Evolutionary conservation across 768 basidiomycete species (phyloP), one percentile per base, ranked within the genome.

Genomic region (Leccinum incarnatum): DNA sequence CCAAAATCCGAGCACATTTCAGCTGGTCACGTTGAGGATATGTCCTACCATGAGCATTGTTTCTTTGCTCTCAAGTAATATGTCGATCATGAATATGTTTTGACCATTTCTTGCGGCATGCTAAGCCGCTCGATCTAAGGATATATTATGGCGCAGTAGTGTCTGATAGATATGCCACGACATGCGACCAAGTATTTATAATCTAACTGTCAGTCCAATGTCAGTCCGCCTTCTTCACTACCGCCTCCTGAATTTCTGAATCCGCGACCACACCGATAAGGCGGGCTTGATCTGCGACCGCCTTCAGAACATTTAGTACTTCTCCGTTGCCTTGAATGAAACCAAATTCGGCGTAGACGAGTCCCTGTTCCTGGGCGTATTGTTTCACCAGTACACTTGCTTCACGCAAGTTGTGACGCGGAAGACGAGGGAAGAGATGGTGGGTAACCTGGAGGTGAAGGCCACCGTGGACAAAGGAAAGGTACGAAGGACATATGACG

Each of bases 391-490:
- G 77, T 30, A 80, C 58, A 62, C 91, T 92, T 2, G 96, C 96
- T 55, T 84, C 79, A 36, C 85, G 83, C 54, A 99, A 81, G 70
- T 97, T 95, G 78, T 98, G 96, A 40, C 97, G 81, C 2, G 97
- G 97, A 1, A 98, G 79, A 11, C 97, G 87, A 19, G 97, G 97
- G 78, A 98, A 98, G 58, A 98, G 82, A 73, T 98, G 95, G 66
- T 99, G 97, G 2, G 96, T 94, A 46, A 98, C 93, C 74, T 99
- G 97, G 12, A 98, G 85, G 66, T 99, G 93, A 19, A 99, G 83
- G n/a, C 97, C 97, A 11, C 97, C 97, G 68, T 99, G 97, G 34
- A 99, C 75, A 69, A 95, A 98, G 53, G 83, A 91, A 65, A 98
- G 81, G 32, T 85, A 83, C 1, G 87, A 80, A 2, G 86, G 84